phyloP scores from a whole-genome alignment of 2,329 filamentous ascomycete genomes.

The Epichloe elymi region DNA sequence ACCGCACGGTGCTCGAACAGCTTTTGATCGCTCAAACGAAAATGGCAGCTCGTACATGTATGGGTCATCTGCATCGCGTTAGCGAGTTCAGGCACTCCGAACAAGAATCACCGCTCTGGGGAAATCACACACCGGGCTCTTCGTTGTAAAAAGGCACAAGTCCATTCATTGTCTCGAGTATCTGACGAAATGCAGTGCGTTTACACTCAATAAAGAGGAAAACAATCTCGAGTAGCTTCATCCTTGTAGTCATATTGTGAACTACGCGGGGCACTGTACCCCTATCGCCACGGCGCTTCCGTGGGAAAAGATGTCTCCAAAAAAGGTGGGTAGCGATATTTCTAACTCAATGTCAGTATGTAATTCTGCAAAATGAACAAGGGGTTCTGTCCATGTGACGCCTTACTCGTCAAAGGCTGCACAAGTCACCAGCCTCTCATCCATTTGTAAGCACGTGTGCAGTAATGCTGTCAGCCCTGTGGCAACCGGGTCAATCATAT shows the following conservation, averaged over 20 bases:
- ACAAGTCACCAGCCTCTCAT: conserved; percentile 13
- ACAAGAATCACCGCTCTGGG: neutral
- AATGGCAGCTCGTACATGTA: conserved; percentile 50
- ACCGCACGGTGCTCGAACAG: conserved; percentile 62
- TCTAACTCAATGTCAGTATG: conserved; percentile 10
- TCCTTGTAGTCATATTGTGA: conserved; percentile 42
- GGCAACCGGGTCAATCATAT: conserved; percentile 16
- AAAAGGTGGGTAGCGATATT: conserved; percentile 32
- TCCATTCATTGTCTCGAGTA: conserved; percentile 30
- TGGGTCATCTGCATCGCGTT: conserved; percentile 22
- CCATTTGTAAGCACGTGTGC: conserved; percentile 18
- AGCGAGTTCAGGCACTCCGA: neutral
- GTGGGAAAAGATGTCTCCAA: conserved; percentile 56
- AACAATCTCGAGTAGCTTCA: conserved; percentile 47
- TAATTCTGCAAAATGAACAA: neutral
- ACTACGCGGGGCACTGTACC: conserved; percentile 25
- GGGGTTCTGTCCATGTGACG: neutral
- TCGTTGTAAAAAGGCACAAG: conserved; percentile 26
- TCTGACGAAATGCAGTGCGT: conserved; percentile 29
- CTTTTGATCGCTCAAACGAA: conserved; percentile 50
- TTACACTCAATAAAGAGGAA: conserved; percentile 41
- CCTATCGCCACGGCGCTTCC: conserved; percentile 2
- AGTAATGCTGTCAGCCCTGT: conserved; percentile 18
- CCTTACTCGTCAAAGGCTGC: conserved; percentile 15
- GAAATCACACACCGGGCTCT: conserved; percentile 22